Evolutionary conservation across 129 eudicot species (phyloP).

Genomic region (Flaveria robusta): DNA sequence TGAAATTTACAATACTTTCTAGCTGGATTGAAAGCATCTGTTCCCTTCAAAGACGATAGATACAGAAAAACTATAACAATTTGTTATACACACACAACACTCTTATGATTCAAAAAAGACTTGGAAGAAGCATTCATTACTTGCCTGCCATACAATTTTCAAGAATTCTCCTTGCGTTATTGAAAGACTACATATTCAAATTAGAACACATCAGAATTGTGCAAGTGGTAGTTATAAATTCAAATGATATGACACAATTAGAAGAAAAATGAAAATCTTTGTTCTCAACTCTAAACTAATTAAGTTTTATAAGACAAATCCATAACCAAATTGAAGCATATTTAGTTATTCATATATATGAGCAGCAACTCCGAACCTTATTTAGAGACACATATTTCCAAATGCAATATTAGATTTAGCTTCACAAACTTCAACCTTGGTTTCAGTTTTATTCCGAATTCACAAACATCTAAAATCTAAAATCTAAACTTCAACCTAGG

Average conservation of each 20-base stretch:
- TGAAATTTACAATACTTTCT: constrained; percentile 28
- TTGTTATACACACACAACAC: not conserved
- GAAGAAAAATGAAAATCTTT: not conserved
- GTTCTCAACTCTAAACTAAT: not conserved
- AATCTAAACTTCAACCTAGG: too few relatives aligned
- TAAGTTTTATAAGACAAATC: not conserved
- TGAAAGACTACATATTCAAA: constrained; percentile 48
- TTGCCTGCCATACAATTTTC: constrained; percentile 50
- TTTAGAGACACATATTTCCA: not conserved
- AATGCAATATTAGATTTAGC: not conserved
- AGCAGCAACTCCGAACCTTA: not conserved
- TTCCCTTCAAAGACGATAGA: constrained; percentile 20
- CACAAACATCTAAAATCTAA: not conserved
- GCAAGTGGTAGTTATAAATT: not conserved
- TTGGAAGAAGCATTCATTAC: constrained; percentile 6
- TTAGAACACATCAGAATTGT: not conserved
- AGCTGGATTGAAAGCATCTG: constrained; percentile 45
- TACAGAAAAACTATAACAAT: not conserved
- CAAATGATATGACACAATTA: not conserved
- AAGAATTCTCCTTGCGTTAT: constrained; percentile 41
- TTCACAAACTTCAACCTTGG: not conserved
- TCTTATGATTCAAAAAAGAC: not conserved
- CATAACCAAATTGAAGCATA: not conserved
- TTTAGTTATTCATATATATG: not conserved
- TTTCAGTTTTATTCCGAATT: not conserved